Conservation (phyloP, 2,329 filamentous ascomycete species). For the Penicillium sp. region DNA sequence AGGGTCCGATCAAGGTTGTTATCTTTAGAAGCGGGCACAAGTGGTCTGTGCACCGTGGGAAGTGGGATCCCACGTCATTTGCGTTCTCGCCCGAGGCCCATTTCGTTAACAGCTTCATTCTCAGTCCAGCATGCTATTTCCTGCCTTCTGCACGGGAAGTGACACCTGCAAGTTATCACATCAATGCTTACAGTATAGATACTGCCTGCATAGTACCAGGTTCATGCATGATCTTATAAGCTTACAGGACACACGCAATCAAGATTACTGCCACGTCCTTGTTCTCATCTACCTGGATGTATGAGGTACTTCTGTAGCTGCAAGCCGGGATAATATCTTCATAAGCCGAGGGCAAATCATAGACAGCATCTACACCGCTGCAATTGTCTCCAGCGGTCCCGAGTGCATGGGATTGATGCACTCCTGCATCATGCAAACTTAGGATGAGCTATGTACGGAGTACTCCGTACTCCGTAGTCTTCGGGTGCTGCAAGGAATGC, state of each 20-base stretch:
- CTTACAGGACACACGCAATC: too few species aligned
- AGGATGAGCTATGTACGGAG: too few species aligned
- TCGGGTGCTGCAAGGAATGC: too few species aligned
- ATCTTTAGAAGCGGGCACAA: neutral
- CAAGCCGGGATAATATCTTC: neutral
- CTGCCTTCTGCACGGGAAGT: too few species aligned
- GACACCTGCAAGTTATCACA: too few species aligned
- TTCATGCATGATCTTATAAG: too few species aligned
- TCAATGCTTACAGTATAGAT: too few species aligned
- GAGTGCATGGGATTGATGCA: neutral
- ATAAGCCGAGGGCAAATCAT: neutral
- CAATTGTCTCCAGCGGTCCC: conserved; percentile 6
- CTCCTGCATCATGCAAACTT: neutral
- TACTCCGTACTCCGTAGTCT: too few species aligned
- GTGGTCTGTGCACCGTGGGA: neutral
- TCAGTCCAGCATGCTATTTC: too few species aligned
- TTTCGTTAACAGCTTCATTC: neutral
- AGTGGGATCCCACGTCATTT: neutral
- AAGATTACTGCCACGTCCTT: neutral
- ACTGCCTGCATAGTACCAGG: too few species aligned
- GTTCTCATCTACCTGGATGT: neutral
- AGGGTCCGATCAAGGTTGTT: too few species aligned
- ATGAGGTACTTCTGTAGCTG: neutral
- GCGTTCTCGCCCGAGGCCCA: neutral
- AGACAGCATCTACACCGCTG: conserved; percentile 11